Percentiles rank a stretch among this genome's conserved stretches.
Evolutionary conservation across 352 stramenopile genomes (phyloP).

Genomic region (Phytophthora pistaciae): DNA sequence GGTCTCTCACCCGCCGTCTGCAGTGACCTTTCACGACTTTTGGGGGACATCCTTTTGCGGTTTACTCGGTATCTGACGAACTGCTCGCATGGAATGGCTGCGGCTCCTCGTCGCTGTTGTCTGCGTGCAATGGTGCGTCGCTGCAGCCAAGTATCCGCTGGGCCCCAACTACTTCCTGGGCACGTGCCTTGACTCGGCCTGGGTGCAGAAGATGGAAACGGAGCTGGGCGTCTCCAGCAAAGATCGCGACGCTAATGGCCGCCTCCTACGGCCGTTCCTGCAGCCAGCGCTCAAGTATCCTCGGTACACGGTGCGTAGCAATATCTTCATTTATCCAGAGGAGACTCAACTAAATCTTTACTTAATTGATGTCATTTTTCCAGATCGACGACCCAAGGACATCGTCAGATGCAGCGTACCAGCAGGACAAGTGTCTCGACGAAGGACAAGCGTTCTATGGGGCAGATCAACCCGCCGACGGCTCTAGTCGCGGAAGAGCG

Average conservation of each 20-base stretch:
- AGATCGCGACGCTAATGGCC: conserved; percentile 33
- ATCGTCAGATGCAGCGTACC: background rate
- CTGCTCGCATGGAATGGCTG: conserved; percentile 11
- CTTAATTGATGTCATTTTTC: too few species aligned
- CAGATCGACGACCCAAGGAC: background rate
- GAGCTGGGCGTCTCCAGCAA: conserved; percentile 25
- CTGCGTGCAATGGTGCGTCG: background rate
- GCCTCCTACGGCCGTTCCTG: conserved; percentile 51
- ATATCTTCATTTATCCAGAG: background rate
- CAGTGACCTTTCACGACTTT: too few species aligned
- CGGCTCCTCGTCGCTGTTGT: background rate
- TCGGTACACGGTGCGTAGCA: conserved; percentile 29
- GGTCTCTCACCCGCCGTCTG: too few species aligned
- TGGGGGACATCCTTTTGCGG: background rate
- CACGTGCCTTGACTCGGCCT: conserved; percentile 47
- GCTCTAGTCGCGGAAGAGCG: conserved; percentile 13
- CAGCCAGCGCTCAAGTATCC: conserved; percentile 39
- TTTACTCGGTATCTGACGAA: background rate
- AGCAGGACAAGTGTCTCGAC: background rate
- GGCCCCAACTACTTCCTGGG: conserved; percentile 56
- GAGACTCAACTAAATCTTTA: too few species aligned
- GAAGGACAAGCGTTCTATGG: conserved; percentile 30
- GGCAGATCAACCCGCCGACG: conserved; percentile 18
- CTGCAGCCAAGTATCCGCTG: conserved; percentile 7
- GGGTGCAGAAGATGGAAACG: conserved; percentile 42